These are phyloP conservation scores for Paramarasmius palmivorus DNA, from an alignment of 1,284 basidiomycete species.

Conservation along the genomic window DNA sequence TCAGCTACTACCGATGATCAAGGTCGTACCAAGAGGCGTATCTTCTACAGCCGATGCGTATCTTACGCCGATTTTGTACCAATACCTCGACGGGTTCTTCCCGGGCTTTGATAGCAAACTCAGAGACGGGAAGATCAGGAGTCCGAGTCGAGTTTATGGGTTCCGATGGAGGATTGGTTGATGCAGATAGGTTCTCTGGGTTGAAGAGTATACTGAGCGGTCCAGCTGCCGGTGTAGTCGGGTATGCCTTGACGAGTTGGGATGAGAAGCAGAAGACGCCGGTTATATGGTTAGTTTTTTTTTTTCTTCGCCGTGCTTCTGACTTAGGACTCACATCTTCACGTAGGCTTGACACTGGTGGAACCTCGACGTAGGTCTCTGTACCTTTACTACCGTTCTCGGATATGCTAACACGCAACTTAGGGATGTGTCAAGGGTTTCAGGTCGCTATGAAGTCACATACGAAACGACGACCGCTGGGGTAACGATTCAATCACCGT, in stretches of 20 bases:
- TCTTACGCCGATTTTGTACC: slow-evolving; percentile 85
- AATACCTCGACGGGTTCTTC: slow-evolving; percentile 92
- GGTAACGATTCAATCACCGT: slow-evolving; percentile 85
- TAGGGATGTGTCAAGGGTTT: slow-evolving; percentile 82
- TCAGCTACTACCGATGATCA: slow-evolving; percentile 91
- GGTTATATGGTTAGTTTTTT: slow-evolving; percentile 65
- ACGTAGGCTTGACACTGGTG: slow-evolving; percentile 74
- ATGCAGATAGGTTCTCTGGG: slow-evolving; percentile 84
- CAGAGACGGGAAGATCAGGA: slow-evolving; percentile 43
- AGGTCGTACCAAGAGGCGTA: slow-evolving; percentile 90
- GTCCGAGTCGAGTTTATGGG: slow-evolving; percentile 84
- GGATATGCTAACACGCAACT: too few species aligned
- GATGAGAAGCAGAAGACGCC: slow-evolving; percentile 65
- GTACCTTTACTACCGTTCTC: too few species aligned
- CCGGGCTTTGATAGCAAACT: slow-evolving; percentile 81
- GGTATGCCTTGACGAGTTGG: slow-evolving; percentile 84
- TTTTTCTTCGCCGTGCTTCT: background rate
- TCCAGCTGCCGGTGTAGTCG: slow-evolving; percentile 88
- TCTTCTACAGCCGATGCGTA: slow-evolving; percentile 97
- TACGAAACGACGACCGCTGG: slow-evolving; percentile 93
- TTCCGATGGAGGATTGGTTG: slow-evolving; percentile 85
- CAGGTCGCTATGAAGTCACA: slow-evolving; percentile 83
- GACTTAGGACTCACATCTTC: background rate
- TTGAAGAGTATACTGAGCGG: slow-evolving; percentile 88
- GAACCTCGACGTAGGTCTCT: slow-evolving; percentile 67